Evolutionary conservation across 2,329 filamentous ascomycete genomes (phyloP).

Genomic region (Magnaporthiopsis poae): DNA sequence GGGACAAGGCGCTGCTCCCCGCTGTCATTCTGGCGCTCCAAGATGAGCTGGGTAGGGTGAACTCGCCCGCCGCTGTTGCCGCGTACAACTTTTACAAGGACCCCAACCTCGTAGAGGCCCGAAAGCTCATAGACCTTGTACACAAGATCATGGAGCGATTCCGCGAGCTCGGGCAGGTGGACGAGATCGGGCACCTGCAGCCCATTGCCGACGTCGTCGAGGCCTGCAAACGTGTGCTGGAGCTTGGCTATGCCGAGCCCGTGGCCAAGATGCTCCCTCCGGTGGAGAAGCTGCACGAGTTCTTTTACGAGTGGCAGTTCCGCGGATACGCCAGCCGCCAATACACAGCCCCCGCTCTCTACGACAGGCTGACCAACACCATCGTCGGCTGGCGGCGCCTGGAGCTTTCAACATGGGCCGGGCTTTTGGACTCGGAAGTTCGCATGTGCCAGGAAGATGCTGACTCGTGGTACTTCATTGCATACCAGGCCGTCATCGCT

Average conservation of each 20-base stretch:
- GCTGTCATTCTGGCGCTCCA: slow-evolving; percentile 56
- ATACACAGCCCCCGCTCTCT: slow-evolving; percentile 58
- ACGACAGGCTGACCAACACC: slow-evolving; percentile 68
- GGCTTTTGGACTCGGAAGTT: slow-evolving; percentile 74
- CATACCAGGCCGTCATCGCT: slow-evolving; percentile 79
- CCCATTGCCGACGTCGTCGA: slow-evolving; percentile 67
- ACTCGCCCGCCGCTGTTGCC: slow-evolving; percentile 15
- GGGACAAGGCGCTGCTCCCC: slow-evolving; percentile 51
- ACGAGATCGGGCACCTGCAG: slow-evolving; percentile 63
- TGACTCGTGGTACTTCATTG: slow-evolving; percentile 89
- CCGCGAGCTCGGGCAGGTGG: slow-evolving; percentile 54
- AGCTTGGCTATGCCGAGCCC: slow-evolving; percentile 69
- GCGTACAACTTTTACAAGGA: slow-evolving; percentile 86
- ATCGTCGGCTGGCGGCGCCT: slow-evolving; percentile 84
- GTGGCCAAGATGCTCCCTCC: slow-evolving; percentile 77
- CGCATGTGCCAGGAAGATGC: slow-evolving; percentile 68
- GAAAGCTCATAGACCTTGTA: slow-evolving; percentile 60
- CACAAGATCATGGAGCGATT: slow-evolving; percentile 64
- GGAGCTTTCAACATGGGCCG: slow-evolving; percentile 85
- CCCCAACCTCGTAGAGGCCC: slow-evolving; percentile 64
- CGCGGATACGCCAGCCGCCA: slow-evolving; percentile 73
- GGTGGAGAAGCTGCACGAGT: slow-evolving; percentile 75
- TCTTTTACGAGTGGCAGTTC: slow-evolving; percentile 87
- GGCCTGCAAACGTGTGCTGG: slow-evolving; percentile 64
- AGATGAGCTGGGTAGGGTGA: slow-evolving; percentile 36